Base-by-base conservation (phyloP, 1,284 basidiomycete species). In the Marasmius tenuissimus region DNA sequence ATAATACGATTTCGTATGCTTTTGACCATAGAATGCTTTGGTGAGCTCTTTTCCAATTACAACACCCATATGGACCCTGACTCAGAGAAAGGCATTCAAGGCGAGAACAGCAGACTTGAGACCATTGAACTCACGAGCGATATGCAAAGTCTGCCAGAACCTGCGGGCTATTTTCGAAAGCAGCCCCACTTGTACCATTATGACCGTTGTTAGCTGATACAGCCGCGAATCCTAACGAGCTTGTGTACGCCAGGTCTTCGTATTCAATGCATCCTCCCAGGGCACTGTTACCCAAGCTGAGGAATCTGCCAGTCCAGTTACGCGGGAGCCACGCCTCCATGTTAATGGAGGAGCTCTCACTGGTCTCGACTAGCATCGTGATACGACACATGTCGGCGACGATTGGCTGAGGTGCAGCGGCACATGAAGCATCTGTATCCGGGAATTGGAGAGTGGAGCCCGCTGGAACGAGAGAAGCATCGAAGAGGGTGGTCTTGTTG, bases 41-140 rank as follows among this genome's bases (percentile, higher is more conserved):
- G 62, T 47, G 37, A 68, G 39, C 38, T 64, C 57, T 57, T 68
- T 68, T 10, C 66, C 67, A 35, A 65, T 58, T 6, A 65, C 51
- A 18, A 57, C 54, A 20, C 38, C 59, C 8, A 58, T 61, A 39
- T 66, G 63, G 20, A 67, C 33, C 20, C 59, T 61, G 47, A 10
- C 27, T 27, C 27, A 27, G 27, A 27, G 27, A 27, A 27, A 27
- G 27, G 27, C 27, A 2, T 2, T 27, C 27, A 27, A 16, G 27
- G 12, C 20, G 14, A 37, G 34, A 10, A 34, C 12, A 57, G 20
- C 11, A 33, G 18, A 3, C 42, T 33, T 3, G 10, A 27, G 9
- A 27, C 14, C 14, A 42, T 11, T n/a, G 8, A 14, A 57, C 61
- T 56, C 11, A 62, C 61, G 61, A 59, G 12, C 61, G 57, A 50